These are phyloP conservation scores for Pseudoscleropodium purum DNA, from an alignment of 225 moss, liverwort and hornwort species.

Conservation along the genomic window DNA sequence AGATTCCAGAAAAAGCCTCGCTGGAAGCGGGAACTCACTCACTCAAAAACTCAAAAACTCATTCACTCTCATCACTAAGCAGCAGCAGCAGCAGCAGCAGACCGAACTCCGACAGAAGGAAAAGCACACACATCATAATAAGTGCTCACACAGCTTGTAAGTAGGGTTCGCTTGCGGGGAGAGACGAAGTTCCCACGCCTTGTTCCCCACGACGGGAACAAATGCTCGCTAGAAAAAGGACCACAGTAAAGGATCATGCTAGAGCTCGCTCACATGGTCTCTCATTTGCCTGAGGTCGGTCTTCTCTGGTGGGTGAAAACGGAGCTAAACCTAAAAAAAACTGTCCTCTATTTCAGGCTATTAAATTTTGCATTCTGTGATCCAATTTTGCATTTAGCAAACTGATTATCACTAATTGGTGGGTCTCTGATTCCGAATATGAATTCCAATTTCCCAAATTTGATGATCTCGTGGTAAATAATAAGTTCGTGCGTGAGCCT, in stretches of 20 bases:
- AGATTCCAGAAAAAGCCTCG: not conserved
- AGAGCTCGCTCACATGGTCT: not conserved
- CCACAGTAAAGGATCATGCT: not conserved
- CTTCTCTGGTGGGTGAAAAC: not conserved
- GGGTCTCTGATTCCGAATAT: not conserved
- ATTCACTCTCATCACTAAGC: not conserved
- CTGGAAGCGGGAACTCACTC: not conserved
- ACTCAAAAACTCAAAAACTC: not conserved
- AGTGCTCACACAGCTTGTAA: not conserved
- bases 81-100: not conserved
- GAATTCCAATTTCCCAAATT: not conserved
- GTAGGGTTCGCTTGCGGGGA: conserved; percentile 5
- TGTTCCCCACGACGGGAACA: not conserved
- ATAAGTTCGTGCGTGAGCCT: not conserved
- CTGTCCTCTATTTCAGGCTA: too few species aligned
- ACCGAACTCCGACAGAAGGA: not conserved
- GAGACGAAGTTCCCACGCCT: not conserved
- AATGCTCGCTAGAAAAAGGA: not conserved
- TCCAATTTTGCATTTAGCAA: not conserved
- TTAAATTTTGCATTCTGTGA: not conserved
- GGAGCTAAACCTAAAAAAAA: not conserved
- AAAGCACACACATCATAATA: not conserved
- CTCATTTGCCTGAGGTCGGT: not conserved
- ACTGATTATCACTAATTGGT: fast-evolving
- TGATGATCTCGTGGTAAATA: not conserved